Evolutionary conservation across 202 grass and related monocot species (phyloP).

Genomic region (Panicum hallii): DNA sequence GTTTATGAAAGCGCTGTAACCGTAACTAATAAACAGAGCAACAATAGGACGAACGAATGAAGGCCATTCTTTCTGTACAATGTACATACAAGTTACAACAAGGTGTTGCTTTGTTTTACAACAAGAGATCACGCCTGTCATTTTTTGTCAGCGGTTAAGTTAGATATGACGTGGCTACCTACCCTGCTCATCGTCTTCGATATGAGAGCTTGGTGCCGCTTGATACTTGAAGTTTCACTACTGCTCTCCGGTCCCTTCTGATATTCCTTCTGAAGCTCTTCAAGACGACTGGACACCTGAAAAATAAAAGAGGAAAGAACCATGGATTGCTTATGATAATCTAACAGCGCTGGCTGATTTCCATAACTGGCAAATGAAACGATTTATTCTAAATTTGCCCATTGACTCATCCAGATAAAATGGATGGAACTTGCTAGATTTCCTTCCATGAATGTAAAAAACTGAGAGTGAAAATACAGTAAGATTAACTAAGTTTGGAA

Average conservation of each 20-base stretch:
- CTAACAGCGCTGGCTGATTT: conserved; percentile 11
- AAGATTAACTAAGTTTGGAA: no score
- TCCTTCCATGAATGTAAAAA: conserved; percentile 6
- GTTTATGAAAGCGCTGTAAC: neutral
- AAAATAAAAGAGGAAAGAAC: conserved; percentile 30
- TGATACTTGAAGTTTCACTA: conserved; percentile 57
- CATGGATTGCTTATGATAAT: neutral
- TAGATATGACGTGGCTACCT: conserved; percentile 49
- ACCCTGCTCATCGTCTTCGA: conserved; percentile 62
- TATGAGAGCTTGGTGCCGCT: conserved; percentile 54
- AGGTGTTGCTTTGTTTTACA: neutral
- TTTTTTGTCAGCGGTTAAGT: conserved; percentile 43
- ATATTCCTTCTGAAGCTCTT: conserved; percentile 76
- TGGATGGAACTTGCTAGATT: neutral
- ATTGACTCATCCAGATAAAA: conserved; percentile 1
- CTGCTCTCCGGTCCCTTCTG: conserved; percentile 53
- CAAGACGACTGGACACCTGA: conserved; percentile 73
- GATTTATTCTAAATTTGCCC: neutral
- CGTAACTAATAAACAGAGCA: neutral
- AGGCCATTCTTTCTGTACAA: conserved; percentile 25
- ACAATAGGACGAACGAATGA: conserved; percentile 4
- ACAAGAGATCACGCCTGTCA: neutral
- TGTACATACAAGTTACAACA: conserved; percentile 37
- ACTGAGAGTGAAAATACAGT: neutral
- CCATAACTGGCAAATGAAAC: neutral